These are phyloP conservation scores for Tremella yokohamensis DNA, from an alignment of 768 basidiomycete genomes.

Conservation along the genomic window DNA sequence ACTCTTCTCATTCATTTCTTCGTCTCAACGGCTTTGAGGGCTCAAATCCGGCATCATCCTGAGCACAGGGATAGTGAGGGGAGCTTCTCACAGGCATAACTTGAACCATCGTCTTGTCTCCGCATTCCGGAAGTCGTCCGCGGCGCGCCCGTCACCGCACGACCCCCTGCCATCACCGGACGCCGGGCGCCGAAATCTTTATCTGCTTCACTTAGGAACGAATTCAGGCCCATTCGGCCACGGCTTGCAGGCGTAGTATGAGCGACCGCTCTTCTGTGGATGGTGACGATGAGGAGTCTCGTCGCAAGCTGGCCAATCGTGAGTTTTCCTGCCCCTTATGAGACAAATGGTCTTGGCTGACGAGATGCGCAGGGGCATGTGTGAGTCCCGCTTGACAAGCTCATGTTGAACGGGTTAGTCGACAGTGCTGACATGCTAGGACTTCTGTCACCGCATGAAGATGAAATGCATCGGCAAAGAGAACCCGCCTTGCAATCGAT, in stretches of 20 bases:
- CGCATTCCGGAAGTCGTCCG: no score
- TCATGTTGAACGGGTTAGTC: neutral
- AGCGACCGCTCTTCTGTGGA: constrained; percentile 6
- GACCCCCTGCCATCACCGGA: no score
- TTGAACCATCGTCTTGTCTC: no score
- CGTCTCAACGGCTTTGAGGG: no score
- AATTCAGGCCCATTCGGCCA: no score
- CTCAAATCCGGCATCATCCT: no score
- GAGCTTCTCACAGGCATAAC: no score
- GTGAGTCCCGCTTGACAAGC: neutral
- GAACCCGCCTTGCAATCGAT: constrained; percentile 43
- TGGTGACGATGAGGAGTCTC: constrained; percentile 2
- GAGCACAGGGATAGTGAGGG: no score
- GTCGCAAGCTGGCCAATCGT: constrained; percentile 4
- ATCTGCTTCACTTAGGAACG: no score
- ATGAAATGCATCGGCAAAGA: constrained; percentile 47
- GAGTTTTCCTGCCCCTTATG: neutral
- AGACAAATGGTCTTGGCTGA: neutral
- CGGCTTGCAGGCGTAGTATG: neutral
- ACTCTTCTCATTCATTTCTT: no score
- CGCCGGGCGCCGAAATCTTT: no score
- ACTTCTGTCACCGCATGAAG: constrained; percentile 46
- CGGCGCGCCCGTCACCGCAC: no score
- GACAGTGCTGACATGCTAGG: constrained; percentile 13
- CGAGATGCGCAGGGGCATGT: constrained; percentile 9